These are phyloP conservation scores for Blepharisma japonicum DNA, from an alignment of 73 alveolate genomes.

Conservation along the genomic window DNA sequence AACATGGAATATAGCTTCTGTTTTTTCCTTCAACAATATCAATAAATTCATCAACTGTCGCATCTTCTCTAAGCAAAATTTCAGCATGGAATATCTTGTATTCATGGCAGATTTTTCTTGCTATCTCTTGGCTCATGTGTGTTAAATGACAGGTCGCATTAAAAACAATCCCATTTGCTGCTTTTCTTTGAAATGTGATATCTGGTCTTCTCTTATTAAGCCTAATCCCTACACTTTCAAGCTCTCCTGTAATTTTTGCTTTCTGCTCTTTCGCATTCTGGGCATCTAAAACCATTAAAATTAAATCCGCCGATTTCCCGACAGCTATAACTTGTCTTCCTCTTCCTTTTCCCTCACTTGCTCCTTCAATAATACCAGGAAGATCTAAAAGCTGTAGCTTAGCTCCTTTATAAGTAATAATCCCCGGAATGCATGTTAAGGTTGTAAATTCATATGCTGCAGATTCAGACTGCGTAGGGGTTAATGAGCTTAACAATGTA, in stretches of 20 bases:
- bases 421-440: slow-evolving; percentile 99
- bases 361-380: slow-evolving; percentile 99
- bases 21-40: slow-evolving; percentile 95
- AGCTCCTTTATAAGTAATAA: slow-evolving; percentile 92
- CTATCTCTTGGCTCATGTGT: slow-evolving; percentile 90
- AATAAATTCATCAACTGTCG: slow-evolving; percentile 95
- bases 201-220: slow-evolving; percentile 94
- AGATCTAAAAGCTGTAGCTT: slow-evolving; percentile 97
- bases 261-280: slow-evolving; percentile 96
- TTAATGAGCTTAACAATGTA: slow-evolving; percentile 91
- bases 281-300: slow-evolving; percentile 99
- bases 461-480: slow-evolving; percentile 94
- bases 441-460: slow-evolving; percentile 99
- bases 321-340: slow-evolving; percentile 99
- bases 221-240: slow-evolving; percentile 98
- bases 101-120: slow-evolving; percentile 87
- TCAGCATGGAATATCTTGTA: slow-evolving; percentile 94
- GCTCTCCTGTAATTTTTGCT: slow-evolving; percentile 87
- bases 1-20: slow-evolving; percentile 93
- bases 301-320: slow-evolving; percentile 96
- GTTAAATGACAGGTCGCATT: slow-evolving; percentile 90
- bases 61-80: slow-evolving; percentile 93
- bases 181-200: slow-evolving; percentile 83
- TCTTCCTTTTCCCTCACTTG: slow-evolving; percentile 97
- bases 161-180: slow-evolving; percentile 81